Percentiles rank a stretch among this genome's conserved stretches.
phyloP scores from a whole-genome alignment of 345 rosid genomes.

The Eucalyptus polyanthemos region DNA sequence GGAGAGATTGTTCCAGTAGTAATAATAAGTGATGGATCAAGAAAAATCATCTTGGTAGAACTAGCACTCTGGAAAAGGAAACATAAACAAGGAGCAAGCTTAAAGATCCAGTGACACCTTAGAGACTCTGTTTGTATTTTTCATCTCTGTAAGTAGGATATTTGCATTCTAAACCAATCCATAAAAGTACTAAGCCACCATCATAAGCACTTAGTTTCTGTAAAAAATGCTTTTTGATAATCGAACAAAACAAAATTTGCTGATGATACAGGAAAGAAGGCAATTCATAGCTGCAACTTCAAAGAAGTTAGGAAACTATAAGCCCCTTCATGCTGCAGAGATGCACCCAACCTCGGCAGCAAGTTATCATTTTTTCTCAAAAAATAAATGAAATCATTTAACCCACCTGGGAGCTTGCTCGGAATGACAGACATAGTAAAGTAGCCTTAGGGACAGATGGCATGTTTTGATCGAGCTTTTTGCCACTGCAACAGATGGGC shows the following conservation, averaged over 20 bases:
- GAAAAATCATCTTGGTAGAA: not conserved
- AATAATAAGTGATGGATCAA: not conserved
- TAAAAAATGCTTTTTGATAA: not conserved
- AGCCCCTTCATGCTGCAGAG: not conserved
- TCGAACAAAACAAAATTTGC: not conserved
- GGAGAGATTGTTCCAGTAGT: not conserved
- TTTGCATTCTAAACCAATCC: not conserved
- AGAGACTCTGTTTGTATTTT: not conserved
- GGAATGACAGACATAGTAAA: constrained; percentile 66
- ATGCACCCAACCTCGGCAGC: not conserved
- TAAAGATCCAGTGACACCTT: not conserved
- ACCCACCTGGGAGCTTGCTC: constrained; percentile 79
- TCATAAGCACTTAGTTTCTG: not conserved
- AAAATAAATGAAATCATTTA: not conserved
- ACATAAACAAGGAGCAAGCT: not conserved
- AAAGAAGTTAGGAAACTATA: not conserved
- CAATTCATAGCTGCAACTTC: not conserved
- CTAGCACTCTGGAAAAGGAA: not conserved
- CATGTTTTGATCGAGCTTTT: constrained; percentile 6
- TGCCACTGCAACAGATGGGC: constrained; percentile 29
- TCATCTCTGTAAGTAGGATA: not conserved
- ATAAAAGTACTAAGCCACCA: not conserved
- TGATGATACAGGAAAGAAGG: not conserved
- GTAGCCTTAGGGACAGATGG: constrained; percentile 37
- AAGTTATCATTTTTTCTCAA: not conserved